Evolutionary conservation across 441 rosid species (phyloP).

Genomic region (Euphorbia schlechtendalii): DNA sequence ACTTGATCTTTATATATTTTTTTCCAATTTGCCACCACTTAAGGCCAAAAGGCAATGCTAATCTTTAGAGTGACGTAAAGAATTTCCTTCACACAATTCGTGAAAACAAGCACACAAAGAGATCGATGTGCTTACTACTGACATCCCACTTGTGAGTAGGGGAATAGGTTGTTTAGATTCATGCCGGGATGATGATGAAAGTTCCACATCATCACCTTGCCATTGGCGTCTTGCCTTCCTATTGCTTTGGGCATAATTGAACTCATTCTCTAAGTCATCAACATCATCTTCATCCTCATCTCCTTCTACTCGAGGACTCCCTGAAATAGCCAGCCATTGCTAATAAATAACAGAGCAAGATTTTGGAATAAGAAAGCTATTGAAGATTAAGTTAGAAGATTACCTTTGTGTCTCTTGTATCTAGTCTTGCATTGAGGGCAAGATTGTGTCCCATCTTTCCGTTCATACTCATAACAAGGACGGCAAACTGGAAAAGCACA

Average conservation of each 20-base stretch:
- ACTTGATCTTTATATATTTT: not conserved
- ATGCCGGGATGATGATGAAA: conserved; percentile 78
- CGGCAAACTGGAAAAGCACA: conserved; percentile 96
- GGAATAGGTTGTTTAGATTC: conserved; percentile 88
- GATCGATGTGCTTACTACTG: conserved; percentile 49
- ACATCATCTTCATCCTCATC: conserved; percentile 95
- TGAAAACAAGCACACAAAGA: conserved; percentile 6
- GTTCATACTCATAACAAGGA: conserved; percentile 90
- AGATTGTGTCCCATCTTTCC: conserved; percentile 88
- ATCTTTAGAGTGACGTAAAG: conserved; percentile 3
- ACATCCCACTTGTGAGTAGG: conserved; percentile 80
- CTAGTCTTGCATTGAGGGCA: too few relatives aligned
- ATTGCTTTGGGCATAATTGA: conserved; percentile 58
- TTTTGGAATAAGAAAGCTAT: not conserved
- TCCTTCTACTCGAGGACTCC: conserved; percentile 84
- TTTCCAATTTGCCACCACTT: not conserved
- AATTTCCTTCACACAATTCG: conserved; percentile 1
- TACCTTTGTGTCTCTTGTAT: conserved; percentile 78
- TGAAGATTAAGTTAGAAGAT: not conserved
- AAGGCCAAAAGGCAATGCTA: not conserved
- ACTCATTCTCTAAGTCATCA: conserved; percentile 92
- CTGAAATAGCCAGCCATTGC: conserved; percentile 30
- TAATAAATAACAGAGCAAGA: not conserved
- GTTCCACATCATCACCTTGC: conserved; percentile 76
- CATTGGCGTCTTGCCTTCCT: conserved; percentile 57